Evolutionary conservation across 192 early-diverging fungal species (phyloP), one percentile per base, ranked within the genome.

Genomic region (Coemansia sp.): DNA sequence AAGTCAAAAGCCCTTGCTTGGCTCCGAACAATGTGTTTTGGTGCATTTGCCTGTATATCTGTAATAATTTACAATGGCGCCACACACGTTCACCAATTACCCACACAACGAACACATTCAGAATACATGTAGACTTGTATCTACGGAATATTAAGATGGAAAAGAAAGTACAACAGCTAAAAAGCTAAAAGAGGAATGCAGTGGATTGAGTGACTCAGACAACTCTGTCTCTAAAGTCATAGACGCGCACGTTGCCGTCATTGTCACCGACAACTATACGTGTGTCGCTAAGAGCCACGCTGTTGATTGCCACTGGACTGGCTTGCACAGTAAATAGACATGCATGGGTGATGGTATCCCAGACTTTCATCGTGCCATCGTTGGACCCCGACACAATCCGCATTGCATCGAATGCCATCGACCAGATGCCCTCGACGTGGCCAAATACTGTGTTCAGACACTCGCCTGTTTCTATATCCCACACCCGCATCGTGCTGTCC

Each of bases 401-500:
- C 25, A 91, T 72, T 51, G 87, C 87, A 75, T 94, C 91, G 71
- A 90, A 88, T 0, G 89, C 86, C n/a, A 94, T 71, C 2, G 88
- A 82, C 88, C 90, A 90, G 9, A 94, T 86, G 36, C 91, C 92
- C 56, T 94, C 90, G 7, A 85, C 75, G 58, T 94, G 90, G 5
- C 90, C 92, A 83, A 90, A 91, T 17, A 96, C 65, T 1, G 90
- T 91, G 51, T 83, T 83, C 9, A 94, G 70, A 31, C 86, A 90
- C 59, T 88, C 72, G 9, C 93, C 95, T 1, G 89, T 87, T 47
- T 88, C 85, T 15, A 93, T 79, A 57, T 93, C 90, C 95, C 95
- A 99, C n/a, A 99, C 83, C 52, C 91, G 92, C 56, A 99, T 83
- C 1, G 86, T 93, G 47, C 88, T 87, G 62, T 98, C 97, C 6